Conservation (phyloP, 1,139 yeast species). For the Zygosaccharomyces sapae region DNA sequence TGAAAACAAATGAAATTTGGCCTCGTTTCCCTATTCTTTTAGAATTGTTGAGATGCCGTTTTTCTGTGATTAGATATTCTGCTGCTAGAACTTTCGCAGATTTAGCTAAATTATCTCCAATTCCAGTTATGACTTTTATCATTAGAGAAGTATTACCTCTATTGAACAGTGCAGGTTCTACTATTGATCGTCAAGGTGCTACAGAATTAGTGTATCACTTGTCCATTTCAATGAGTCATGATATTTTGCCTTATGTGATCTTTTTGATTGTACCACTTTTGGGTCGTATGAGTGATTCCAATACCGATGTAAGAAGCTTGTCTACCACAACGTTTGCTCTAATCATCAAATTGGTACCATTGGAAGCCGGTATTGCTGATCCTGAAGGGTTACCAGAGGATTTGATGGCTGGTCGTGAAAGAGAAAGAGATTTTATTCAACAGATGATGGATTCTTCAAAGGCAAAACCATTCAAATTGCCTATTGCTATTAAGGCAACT, state of each 20-base stretch:
- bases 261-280: conserved; percentile 92
- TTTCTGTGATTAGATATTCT: conserved; percentile 81
- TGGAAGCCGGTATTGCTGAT: conserved; percentile 96
- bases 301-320: conserved; percentile 78
- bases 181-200: conserved; percentile 86
- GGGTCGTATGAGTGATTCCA: conserved; percentile 97
- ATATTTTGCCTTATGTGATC: conserved; percentile 88
- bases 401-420: conserved; percentile 80
- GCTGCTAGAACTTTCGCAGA: conserved; percentile 88
- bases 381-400: conserved; percentile 89
- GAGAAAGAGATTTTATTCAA: conserved; percentile 89
- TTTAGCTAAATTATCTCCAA: conserved; percentile 68
- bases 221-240: conserved; percentile 79
- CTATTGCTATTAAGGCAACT: conserved; percentile 89
- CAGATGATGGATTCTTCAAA: conserved; percentile 99
- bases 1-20: conserved; percentile 48
- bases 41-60: conserved; percentile 62
- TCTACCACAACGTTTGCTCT: conserved; percentile 98
- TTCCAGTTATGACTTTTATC: conserved; percentile 69
- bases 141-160: conserved; percentile 78
- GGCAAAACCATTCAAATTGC: conserved; percentile 80
- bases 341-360: conserved; percentile 88
- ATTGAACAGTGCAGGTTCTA: conserved; percentile 72
- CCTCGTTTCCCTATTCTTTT: conserved; percentile 48
- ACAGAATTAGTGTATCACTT: conserved; percentile 87